Base-by-base conservation (phyloP, 257 asterid species). In the Nicotiana otophora region DNA sequence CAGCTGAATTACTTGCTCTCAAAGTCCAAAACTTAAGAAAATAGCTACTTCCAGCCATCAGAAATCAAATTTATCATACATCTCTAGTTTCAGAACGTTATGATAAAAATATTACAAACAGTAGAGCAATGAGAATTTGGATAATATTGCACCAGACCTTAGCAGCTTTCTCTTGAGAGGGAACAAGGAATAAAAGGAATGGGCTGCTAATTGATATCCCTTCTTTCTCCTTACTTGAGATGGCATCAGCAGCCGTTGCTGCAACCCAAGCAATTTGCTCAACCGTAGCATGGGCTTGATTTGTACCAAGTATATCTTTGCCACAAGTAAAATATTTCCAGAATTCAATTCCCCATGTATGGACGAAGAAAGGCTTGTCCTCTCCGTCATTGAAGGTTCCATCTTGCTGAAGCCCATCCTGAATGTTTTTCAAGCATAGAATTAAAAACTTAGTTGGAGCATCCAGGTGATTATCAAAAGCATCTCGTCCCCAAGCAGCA, bases 181-280 rank as follows among this genome's bases (percentile, higher is more conserved):
- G 98, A 86, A 94, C 98, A 36, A 96, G 85, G 86, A 87, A 92
- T 83, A 94, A 77, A 81, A 96, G 96, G 89, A 90, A 92, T 19
- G 98, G 98, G 26, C 90, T 88, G 42, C 80, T 74, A 63, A 90
- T 84, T 5, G 95, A 92, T 55, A 85, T 4, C 5, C 95, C 97
- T 85, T 91, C 92, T 87, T 92, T 91, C 89, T 96, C 96, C 89
- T 93, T 90, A 89, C 87, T 81, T 46, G 97, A 84, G 64, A 94
- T 90, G 74, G 89, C 67, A 87, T 94, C 98, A 83, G 98, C 94
- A 82, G 95, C 94, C 26, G 95, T 88, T 16, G 99, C 91, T 61
- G 92, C 95, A 30, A 96, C 82, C 99, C 99, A 96, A 82, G 97
- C 97, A 89, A 93, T 90, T 88, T 93, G 95, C 87, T 90, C 95